These are phyloP conservation scores for Kernera saxatilis DNA, from an alignment of 345 rosid genomes.

Conservation along the genomic window DNA sequence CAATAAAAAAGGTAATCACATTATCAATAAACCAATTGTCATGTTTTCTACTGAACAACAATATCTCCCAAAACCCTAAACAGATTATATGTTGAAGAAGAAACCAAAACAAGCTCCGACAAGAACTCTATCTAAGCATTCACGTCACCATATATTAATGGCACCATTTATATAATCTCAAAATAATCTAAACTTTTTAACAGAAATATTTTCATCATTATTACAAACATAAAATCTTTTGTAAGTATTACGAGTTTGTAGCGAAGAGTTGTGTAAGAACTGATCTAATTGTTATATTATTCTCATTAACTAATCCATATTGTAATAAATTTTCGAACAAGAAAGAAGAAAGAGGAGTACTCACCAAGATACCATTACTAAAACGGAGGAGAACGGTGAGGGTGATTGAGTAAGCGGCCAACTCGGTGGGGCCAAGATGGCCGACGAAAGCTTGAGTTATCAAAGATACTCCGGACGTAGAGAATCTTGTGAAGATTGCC, in stretches of 20 bases:
- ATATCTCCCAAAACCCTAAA: background rate
- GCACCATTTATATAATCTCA: background rate
- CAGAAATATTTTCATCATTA: background rate
- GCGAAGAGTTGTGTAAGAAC: background rate
- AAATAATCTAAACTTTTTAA: too few relatives aligned
- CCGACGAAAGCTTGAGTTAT: slow-evolving; percentile 70
- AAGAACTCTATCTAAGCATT: background rate
- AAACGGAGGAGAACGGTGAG: slow-evolving; percentile 61
- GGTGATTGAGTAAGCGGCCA: slow-evolving; percentile 70
- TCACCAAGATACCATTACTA: slow-evolving; percentile 58
- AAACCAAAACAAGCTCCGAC: background rate
- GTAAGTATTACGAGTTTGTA: background rate
- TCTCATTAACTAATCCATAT: background rate
- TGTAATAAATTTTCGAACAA: background rate
- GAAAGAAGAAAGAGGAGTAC: background rate
- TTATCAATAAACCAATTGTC: too few relatives aligned
- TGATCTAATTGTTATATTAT: background rate
- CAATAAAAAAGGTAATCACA: background rate
- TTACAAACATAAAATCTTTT: background rate
- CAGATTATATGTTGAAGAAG: too few relatives aligned
- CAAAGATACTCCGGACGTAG: slow-evolving; percentile 50
- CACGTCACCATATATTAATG: background rate
- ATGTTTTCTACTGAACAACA: too few relatives aligned
- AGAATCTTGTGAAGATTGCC: slow-evolving; percentile 64
- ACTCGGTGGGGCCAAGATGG: slow-evolving; percentile 54